Conservation (phyloP, 768 basidiomycete species). For the Boletus coccyginus region DNA sequence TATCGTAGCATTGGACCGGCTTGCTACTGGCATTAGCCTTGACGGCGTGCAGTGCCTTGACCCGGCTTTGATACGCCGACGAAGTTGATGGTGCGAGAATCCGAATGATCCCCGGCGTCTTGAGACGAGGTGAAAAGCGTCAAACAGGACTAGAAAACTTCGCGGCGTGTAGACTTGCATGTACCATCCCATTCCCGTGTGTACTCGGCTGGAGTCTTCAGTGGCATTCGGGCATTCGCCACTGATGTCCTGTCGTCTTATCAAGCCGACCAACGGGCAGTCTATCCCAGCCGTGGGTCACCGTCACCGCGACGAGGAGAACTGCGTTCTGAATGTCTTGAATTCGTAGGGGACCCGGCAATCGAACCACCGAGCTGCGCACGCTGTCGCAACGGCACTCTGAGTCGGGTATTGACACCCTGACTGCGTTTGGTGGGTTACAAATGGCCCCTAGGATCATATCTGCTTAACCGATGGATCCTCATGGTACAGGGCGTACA, state of each 20-base stretch:
- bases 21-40: background rate
- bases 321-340: background rate
- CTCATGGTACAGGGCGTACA: conserved; percentile 51
- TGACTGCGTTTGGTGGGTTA: conserved; percentile 58
- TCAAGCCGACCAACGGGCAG: conserved; percentile 61
- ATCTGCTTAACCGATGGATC: no score
- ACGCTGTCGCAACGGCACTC: conserved; percentile 73
- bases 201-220: background rate
- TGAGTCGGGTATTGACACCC: conserved; percentile 78
- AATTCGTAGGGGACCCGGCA: conserved; percentile 72
- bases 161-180: no score
- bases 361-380: conserved; percentile 68
- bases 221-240: background rate
- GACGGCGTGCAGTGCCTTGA: no score
- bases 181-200: no score
- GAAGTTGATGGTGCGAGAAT: no score
- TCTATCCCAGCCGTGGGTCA: conserved; percentile 58
- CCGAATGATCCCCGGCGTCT: no score
- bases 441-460: background rate
- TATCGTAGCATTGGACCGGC: no score
- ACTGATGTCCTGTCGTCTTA: conserved; percentile 42
- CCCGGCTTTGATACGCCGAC: no score
- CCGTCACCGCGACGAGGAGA: conserved; percentile 26
- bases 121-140: no score
- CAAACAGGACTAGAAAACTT: no score